phyloP scores from a whole-genome alignment of 2,329 filamentous ascomycete genomes.

The Cyphellophora europaea region DNA sequence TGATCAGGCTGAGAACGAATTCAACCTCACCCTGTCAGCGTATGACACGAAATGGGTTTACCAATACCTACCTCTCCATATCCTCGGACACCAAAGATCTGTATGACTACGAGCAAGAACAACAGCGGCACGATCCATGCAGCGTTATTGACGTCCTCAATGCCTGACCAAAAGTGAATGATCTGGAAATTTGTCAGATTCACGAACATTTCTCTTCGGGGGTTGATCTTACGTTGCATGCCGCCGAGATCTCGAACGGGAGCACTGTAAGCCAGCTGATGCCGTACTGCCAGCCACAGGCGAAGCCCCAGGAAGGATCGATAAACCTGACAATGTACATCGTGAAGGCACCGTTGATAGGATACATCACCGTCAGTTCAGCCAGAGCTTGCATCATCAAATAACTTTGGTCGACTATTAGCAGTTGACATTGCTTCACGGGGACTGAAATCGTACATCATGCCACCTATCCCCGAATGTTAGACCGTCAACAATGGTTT shows the following conservation, averaged over 20 bases:
- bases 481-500: conserved; percentile 12
- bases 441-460: conserved; percentile 39
- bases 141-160: conserved; percentile 20
- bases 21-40: conserved; percentile 41
- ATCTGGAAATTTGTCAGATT: conserved; percentile 43
- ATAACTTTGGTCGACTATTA: conserved; percentile 21
- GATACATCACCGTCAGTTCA: conserved; percentile 53
- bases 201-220: conserved; percentile 24
- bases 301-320: conserved; percentile 44
- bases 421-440: conserved; percentile 37
- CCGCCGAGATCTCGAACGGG: conserved; percentile 38
- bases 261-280: conserved; percentile 51
- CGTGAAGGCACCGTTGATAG: conserved; percentile 54
- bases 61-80: conserved; percentile 21
- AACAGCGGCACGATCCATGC: conserved; percentile 18
- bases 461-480: conserved; percentile 21
- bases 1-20: conserved; percentile 49
- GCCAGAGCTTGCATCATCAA: conserved; percentile 51
- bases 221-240: conserved; percentile 27
- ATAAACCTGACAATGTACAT: conserved; percentile 47
- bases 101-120: conserved; percentile 27
- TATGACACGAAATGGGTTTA: not conserved
- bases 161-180: conserved; percentile 49
- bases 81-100: conserved; percentile 46
- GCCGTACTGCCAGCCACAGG: conserved; percentile 35